Evolutionary conservation across 2,329 filamentous ascomycete species (phyloP), one percentile per base, ranked within the genome.

Genomic region (Colletotrichum sansevieriae): DNA sequence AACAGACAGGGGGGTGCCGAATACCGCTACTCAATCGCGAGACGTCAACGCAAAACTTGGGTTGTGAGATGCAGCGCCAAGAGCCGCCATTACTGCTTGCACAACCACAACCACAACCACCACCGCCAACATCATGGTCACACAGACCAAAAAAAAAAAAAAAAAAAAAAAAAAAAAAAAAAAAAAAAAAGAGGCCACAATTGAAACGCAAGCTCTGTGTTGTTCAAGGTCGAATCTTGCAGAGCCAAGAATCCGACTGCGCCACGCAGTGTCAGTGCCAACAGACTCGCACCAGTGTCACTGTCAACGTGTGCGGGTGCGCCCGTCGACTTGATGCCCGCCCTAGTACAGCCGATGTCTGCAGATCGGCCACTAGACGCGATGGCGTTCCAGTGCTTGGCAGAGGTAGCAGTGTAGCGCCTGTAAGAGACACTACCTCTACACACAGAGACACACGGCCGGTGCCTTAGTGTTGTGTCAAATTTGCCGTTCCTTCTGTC

Each of bases 291-390:
- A 35, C 55, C 41, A 20, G 55, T 52, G 37, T 22, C 22, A 22
- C 4, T 22, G 22, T 61, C 58, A 61, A n/a, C 46, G 46, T 33
- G 46, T 44, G 58, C 58, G 58, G 58, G 58, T 61, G 35, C 35
- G 65, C 55, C 61, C 62, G 62, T 59, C 47, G 55, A 65, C 65
- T 8, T 49, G 39, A 65, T 60, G 54, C 62, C 65, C 61, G 61
- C 35, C 61, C 65, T 59, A 59, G 60, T 55, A 60, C 62, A 49
- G 55, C 65, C 65, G 61, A 51, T 25, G 15, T 43, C 55, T 39
- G 62, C 47, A 65, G 65, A 68, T 68, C 65, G n/a, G 61, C 47
- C 61, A 56, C 65, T 68, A 68, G 7, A 65, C 61, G 62, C 62
- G 58, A 52, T 61, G 58, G 58, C 58, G 58, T 52, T 52, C 51